Conservation (phyloP, 2,329 filamentous ascomycete species). For the Colletotrichum liriopes region DNA sequence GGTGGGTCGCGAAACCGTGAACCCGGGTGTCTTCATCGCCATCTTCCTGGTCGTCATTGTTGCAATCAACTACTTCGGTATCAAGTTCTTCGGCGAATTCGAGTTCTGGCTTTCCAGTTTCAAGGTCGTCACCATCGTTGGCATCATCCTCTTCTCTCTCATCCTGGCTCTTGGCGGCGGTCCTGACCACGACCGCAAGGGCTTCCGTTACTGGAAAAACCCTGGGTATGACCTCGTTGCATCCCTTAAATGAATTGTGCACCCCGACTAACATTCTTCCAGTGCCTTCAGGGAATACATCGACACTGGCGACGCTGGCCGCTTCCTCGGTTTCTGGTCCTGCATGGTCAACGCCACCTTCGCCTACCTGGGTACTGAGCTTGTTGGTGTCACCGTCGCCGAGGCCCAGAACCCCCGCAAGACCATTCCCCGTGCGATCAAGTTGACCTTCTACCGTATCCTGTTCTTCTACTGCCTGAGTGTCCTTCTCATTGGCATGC, state of each 20-base stretch:
- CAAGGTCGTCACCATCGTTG: slow-evolving; percentile 78
- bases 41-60: slow-evolving; percentile 76
- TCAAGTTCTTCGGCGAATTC: slow-evolving; percentile 78
- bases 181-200: slow-evolving; percentile 72
- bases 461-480: slow-evolving; percentile 84
- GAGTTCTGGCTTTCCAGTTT: slow-evolving; percentile 76
- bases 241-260: too few relatives aligned
- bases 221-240: slow-evolving; percentile 62
- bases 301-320: slow-evolving; percentile 59
- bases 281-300: slow-evolving; percentile 67
- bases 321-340: slow-evolving; percentile 77
- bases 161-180: slow-evolving; percentile 77
- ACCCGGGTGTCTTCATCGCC: slow-evolving; percentile 85
- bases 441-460: slow-evolving; percentile 86
- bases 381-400: slow-evolving; percentile 84
- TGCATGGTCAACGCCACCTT: slow-evolving; percentile 84
- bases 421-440: slow-evolving; percentile 84
- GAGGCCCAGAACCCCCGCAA: slow-evolving; percentile 85
- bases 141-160: slow-evolving; percentile 76
- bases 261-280: slow-evolving; percentile 11
- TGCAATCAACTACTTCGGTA: slow-evolving; percentile 78
- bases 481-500: slow-evolving; percentile 82
- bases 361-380: slow-evolving; percentile 83
- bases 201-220: slow-evolving; percentile 77
- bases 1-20: slow-evolving; percentile 76